Base-by-base conservation (phyloP, 441 rosid genomes). In the Theobroma grandiflorum region DNA sequence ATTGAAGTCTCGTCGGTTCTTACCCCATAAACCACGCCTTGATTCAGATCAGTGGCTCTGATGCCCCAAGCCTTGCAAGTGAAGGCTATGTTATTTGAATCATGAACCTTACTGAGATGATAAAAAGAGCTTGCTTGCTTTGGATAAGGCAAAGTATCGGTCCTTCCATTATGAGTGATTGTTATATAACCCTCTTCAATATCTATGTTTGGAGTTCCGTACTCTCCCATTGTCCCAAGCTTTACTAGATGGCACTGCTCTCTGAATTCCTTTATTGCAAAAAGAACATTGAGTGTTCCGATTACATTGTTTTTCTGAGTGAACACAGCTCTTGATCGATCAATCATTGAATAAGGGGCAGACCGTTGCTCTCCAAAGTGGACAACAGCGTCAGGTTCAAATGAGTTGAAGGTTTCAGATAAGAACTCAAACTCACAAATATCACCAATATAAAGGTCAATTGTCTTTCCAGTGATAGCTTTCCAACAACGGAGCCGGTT, bases 1-100 rank as follows among this genome's bases (percentile, higher is more conserved):
- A 96, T 84, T 74, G 89, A 93, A 2, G 99, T 96, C 86, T 96
- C 99, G 20, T 93, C 96, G 2, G 98, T 96, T 85, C 88, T 90
- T 42, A 90, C 90, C 61, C 98, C 99, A 86, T 96, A 94, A 74
- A 96, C 99, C 78, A 96, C 98, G 78, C 99, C 98, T 82, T 96
- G 99, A 85, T 96, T 96, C 12, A 96, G 89, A 81, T 96, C 99
- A 57, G 98, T 96, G 10, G 99, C 98, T 85, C 98, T 90, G 57
- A 94, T 91, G 76, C 99, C 99, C 99, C 98, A 96, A 70, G 99
- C 99, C 87, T 93, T 96, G 87, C 99, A 96, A 83, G 98, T 90
- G 87, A 96, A 94, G 70, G 98, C 99, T 85, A 96, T 94, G 82
- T 94, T 96, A 85, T 94, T 87, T 2, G 99, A 96, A 79, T 96